These are phyloP conservation scores for Boletus subcaerulescens DNA, from an alignment of 768 basidiomycete species.

Conservation along the genomic window DNA sequence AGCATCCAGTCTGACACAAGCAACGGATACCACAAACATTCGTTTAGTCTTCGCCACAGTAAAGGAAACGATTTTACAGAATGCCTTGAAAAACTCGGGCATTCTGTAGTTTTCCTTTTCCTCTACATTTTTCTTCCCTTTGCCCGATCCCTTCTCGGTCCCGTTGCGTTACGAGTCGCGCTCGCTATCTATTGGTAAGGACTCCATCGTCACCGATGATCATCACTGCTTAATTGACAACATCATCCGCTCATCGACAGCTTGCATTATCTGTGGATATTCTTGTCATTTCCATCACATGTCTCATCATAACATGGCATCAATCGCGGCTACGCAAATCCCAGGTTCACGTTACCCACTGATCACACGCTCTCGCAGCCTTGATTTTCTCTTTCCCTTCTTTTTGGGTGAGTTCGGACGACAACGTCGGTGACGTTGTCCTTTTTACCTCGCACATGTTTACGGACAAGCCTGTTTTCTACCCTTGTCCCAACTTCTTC, in stretches of 20 bases:
- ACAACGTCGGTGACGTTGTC: background rate
- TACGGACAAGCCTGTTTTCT: background rate
- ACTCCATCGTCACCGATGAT: background rate
- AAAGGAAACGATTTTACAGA: slow-evolving; percentile 91
- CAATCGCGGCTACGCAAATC: slow-evolving; percentile 6
- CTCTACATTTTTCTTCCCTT: background rate
- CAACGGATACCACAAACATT: slow-evolving; percentile 85
- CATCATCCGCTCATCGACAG: background rate
- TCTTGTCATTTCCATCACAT: slow-evolving; percentile 24
- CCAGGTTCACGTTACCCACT: background rate
- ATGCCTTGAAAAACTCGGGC: slow-evolving; percentile 81
- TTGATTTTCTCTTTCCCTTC: background rate
- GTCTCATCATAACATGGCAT: slow-evolving; percentile 28
- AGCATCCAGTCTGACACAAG: slow-evolving; percentile 67
- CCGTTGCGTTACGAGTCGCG: slow-evolving; percentile 11
- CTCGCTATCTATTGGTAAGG: slow-evolving; percentile 29
- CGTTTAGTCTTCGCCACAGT: slow-evolving; percentile 81
- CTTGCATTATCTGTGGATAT: slow-evolving; percentile 33
- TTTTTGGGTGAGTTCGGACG: background rate
- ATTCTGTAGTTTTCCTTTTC: slow-evolving; percentile 49
- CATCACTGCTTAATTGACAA: background rate
- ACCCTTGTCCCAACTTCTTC: background rate
- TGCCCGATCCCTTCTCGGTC: background rate
- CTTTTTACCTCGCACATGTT: background rate
- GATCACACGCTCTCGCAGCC: background rate